Evolutionary conservation across 768 basidiomycete genomes (phyloP).

Genomic region (Mycena kentingensis): DNA sequence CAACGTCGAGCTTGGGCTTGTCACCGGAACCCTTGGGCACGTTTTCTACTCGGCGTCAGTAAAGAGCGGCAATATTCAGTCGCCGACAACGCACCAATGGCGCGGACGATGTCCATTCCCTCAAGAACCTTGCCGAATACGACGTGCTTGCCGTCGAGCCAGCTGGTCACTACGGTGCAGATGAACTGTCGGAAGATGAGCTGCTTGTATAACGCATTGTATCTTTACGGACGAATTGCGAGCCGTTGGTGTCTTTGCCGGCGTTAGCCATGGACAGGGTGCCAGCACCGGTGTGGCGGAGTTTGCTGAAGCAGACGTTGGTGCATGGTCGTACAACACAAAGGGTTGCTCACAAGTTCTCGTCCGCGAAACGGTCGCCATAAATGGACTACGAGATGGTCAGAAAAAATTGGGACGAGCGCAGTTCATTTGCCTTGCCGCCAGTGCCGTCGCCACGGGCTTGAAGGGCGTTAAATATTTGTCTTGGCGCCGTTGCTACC

Average conservation of each 20-base stretch:
- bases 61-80: neutral
- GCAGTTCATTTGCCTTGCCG: slow-evolving; percentile 62
- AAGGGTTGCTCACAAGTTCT: slow-evolving; percentile 74
- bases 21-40: slow-evolving; percentile 71
- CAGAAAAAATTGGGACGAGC: neutral
- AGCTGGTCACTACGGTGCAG: slow-evolving; percentile 81
- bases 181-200: slow-evolving; percentile 68
- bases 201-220: slow-evolving; percentile 3
- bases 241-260: slow-evolving; percentile 91
- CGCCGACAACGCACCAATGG: slow-evolving; percentile 59
- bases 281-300: slow-evolving; percentile 88
- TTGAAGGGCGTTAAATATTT: slow-evolving; percentile 31
- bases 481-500: neutral
- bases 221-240: slow-evolving; percentile 66
- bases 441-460: slow-evolving; percentile 88
- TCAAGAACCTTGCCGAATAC: slow-evolving; percentile 93
- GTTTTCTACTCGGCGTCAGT: slow-evolving; percentile 53
- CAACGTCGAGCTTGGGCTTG: slow-evolving; percentile 73
- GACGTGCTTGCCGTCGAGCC: slow-evolving; percentile 93
- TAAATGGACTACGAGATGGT: slow-evolving; percentile 71
- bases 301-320: slow-evolving; percentile 65
- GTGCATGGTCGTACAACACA: neutral
- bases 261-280: slow-evolving; percentile 94
- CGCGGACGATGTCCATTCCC: slow-evolving; percentile 83
- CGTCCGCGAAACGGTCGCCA: slow-evolving; percentile 87